Conservation (phyloP, 139 green algal genomes). For the Yamagishiella unicocca region DNA sequence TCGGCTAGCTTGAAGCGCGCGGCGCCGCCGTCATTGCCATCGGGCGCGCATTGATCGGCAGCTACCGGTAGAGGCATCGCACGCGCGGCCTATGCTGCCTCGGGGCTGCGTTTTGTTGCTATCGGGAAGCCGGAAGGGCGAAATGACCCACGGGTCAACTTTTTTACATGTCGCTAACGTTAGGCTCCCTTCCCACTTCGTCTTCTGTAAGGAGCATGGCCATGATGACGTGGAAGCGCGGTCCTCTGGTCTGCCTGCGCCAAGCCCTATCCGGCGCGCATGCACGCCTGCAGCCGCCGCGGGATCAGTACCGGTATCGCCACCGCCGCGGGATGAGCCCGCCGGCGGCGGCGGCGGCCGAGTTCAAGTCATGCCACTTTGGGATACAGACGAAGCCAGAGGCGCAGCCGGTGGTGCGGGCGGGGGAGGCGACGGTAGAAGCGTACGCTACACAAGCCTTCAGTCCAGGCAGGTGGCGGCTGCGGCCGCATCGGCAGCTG, state of each 20-base stretch:
- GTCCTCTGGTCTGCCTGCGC: background rate
- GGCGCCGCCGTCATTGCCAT: too few species aligned
- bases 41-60: too few species aligned
- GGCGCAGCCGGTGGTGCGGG: background rate
- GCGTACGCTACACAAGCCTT: background rate
- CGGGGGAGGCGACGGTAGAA: background rate
- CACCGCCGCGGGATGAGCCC: background rate
- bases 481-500: background rate
- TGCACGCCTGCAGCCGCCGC: slow-evolving; percentile 16
- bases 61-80: too few species aligned
- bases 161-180: too few species aligned
- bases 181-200: too few species aligned
- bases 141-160: too few species aligned
- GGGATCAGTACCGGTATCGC: background rate
- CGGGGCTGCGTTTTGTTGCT: too few species aligned
- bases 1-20: too few species aligned
- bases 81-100: too few species aligned
- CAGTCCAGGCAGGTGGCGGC: slow-evolving; percentile 7
- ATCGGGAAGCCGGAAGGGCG: too few species aligned
- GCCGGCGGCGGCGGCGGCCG: background rate
- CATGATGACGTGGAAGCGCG: background rate
- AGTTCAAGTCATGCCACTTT: background rate
- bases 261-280: slow-evolving; percentile 30
- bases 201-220: background rate
- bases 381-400: background rate